Conservation (phyloP, 2,329 filamentous ascomycete species). For the Teratosphaeria nubilosa region DNA sequence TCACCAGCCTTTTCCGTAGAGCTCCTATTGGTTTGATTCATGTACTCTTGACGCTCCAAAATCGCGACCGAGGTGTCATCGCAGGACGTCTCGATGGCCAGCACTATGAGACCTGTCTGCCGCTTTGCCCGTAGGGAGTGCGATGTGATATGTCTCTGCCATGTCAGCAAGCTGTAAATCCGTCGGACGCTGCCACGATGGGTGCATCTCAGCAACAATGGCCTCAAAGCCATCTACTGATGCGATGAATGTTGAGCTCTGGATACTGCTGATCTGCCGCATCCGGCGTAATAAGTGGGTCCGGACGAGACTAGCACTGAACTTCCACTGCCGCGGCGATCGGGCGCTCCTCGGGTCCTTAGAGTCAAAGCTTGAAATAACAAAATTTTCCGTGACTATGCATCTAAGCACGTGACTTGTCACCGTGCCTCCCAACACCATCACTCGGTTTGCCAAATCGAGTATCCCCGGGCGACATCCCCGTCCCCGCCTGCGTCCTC, state of each 20-base stretch:
- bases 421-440: too few species aligned
- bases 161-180: not conserved
- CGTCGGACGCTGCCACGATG: not conserved
- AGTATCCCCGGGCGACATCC: too few species aligned
- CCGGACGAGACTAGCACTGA: too few species aligned
- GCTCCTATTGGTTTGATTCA: not conserved
- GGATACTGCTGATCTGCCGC: not conserved
- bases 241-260: not conserved
- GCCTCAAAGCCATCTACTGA: not conserved
- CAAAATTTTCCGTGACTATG: too few species aligned
- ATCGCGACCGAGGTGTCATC: slow-evolving; percentile 89
- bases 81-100: slow-evolving; percentile 78
- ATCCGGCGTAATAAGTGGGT: not conserved
- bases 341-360: too few species aligned
- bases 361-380: too few species aligned
- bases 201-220: not conserved
- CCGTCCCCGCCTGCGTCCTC: too few species aligned
- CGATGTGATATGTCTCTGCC: not conserved
- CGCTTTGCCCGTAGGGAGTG: not conserved
- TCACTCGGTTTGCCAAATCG: too few species aligned
- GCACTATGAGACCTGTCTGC: slow-evolving; percentile 13
- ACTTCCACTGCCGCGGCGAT: too few species aligned
- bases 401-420: too few species aligned
- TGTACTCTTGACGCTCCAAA: not conserved
- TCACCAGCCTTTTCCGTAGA: not conserved